A percentile compares a stretch with the other conserved stretches of the same genome.
phyloP scores from a whole-genome alignment of 169 alveolate species.

The Ichthyophthirius multifiliis region DNA sequence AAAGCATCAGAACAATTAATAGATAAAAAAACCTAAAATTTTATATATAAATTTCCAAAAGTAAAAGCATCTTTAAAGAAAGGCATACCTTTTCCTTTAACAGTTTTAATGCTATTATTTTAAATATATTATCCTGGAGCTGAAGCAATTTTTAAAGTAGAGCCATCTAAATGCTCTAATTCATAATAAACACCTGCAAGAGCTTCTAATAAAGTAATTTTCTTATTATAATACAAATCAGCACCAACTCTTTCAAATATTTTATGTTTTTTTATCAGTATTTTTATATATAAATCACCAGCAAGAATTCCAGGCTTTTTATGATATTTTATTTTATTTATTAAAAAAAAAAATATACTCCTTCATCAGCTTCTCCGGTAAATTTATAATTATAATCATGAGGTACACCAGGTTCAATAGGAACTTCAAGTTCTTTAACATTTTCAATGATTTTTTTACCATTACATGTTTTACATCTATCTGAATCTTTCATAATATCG shows the following conservation, averaged over 20 bases:
- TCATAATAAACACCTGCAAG: conserved; percentile 76
- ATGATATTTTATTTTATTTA: too few relatives aligned
- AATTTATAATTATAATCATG: conserved; percentile 47
- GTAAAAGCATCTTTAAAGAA: conserved; percentile 66
- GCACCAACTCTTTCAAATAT: conserved; percentile 79
- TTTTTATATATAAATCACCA: conserved; percentile 75
- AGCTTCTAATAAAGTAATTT: conserved; percentile 79
- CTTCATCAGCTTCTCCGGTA: conserved; percentile 47
- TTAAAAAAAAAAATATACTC: not conserved
- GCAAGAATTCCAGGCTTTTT: conserved; percentile 75
- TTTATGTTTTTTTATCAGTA: conserved; percentile 51
- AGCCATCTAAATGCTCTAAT: conserved; percentile 76
- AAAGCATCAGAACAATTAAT: not conserved
- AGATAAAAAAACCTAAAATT: conserved; percentile 80
- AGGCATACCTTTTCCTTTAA: conserved; percentile 85
- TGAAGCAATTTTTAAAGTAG: conserved; percentile 51
- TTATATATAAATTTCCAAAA: conserved; percentile 74
- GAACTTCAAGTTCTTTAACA: conserved; percentile 59
- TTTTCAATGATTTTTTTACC: conserved; percentile 62
- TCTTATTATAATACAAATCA: conserved; percentile 64
- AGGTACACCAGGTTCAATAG: conserved; percentile 78
- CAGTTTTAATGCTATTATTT: conserved; percentile 46
- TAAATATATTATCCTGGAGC: conserved; percentile 75
- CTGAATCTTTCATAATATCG: conserved; percentile 36
- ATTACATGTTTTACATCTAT: conserved; percentile 66